phyloP scores from a whole-genome alignment of 352 stramenopile genomes.

The Bremia lactucae region DNA sequence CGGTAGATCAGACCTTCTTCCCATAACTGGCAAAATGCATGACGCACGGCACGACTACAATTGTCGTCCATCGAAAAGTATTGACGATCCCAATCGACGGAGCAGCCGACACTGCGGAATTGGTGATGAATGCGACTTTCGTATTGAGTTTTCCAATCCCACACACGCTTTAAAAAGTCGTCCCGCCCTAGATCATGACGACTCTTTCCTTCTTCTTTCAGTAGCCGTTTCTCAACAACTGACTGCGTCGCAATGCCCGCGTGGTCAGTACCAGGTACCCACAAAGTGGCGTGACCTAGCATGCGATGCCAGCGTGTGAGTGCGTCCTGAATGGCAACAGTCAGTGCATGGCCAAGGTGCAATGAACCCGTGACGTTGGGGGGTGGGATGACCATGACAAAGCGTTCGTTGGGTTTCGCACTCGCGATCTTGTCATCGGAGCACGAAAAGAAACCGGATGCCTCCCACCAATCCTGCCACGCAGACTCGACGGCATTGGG shows the following conservation, averaged over 20 bases:
- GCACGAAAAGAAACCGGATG: constrained; percentile 91
- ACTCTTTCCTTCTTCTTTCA: constrained; percentile 74
- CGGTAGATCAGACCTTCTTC: constrained; percentile 95
- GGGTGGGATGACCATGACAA: constrained; percentile 95
- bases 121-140: constrained; percentile 80
- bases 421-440: constrained; percentile 76
- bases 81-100: constrained; percentile 94
- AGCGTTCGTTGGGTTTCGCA: constrained; percentile 80
- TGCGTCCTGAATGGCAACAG: constrained; percentile 95
- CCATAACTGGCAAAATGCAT: constrained; percentile 93
- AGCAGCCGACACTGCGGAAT: constrained; percentile 88
- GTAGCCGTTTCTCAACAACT: constrained; percentile 83
- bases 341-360: constrained; percentile 98
- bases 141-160: constrained; percentile 95
- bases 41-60: constrained; percentile 92
- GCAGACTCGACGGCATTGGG: constrained; percentile 93
- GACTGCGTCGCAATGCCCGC: constrained; percentile 97
- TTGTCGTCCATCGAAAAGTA: constrained; percentile 99
- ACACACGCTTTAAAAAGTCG: constrained; percentile 91
- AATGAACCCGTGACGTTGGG: constrained; percentile 86
- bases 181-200: constrained; percentile 87
- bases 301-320: constrained; percentile 97
- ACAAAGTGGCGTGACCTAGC: constrained; percentile 94
- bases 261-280: constrained; percentile 96
- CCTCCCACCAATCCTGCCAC: constrained; percentile 99